Evolutionary conservation across 1,284 basidiomycete species (phyloP), one percentile per base, ranked within the genome.

Genomic region (Papiliotrema laurentii): DNA sequence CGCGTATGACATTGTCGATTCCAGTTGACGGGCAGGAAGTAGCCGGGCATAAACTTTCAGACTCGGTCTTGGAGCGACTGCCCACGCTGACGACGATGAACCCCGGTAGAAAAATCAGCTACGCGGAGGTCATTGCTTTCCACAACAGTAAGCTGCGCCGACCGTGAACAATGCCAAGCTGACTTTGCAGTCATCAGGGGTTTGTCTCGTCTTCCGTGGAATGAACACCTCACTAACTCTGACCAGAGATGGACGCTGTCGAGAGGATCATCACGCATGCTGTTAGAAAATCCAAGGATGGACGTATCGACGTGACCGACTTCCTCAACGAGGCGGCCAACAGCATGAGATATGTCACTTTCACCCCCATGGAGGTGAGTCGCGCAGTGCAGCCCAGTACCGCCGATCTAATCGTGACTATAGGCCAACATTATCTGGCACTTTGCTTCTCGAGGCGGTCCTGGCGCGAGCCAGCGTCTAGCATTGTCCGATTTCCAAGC

Each of bases 71-170:
- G 57, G 87, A 92, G 57, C 79, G 90, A 56, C 77, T 97, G 45
- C 91, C 92, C 43, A 92, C 89, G 33, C 74, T 97, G 44, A 89
- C 87, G 68, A 87, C 88, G 10, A 76, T 96, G 53, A 86, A 82
- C 53, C 87, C 89, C 3, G 89, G 89, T 42, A 86, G 87, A 56
- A 83, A 84, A 60, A 92, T 97, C 78, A 86, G 87, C 53, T 97
- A 92, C 74, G 91, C 92, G 3, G 91, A 97, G 76, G 89, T 93
- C 58, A 82, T 88, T 64, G 92, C 92, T 46, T 96, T 94, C 77
- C 86, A 94, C 78, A 96, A 96, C 80, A 64, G 66, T 64, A 56
- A 56, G 63, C 51, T 11, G 9, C 13, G 14, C 2, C 10, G 14
- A 21, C 18, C 22, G 24, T 40, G 19, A 34, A 22, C 10, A 4